Conservation (phyloP, 768 basidiomycete species). For the Psilocybe subaeruginosa region DNA sequence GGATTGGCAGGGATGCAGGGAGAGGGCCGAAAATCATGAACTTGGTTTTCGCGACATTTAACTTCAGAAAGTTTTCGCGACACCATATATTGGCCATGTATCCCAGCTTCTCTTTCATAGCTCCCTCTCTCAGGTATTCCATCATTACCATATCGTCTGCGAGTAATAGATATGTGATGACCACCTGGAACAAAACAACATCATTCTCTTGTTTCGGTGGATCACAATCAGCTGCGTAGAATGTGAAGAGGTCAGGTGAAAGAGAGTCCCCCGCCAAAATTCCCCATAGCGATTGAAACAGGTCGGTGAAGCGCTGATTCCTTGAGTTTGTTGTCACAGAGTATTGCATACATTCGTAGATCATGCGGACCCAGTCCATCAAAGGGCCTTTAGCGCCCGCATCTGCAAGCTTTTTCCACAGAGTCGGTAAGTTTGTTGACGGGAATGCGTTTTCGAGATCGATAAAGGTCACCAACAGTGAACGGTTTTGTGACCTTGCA, state of each 20-base stretch:
- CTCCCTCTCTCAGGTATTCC: neutral
- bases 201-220: neutral
- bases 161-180: neutral
- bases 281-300: conserved; percentile 1
- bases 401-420: conserved; percentile 14
- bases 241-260: neutral
- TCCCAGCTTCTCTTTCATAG: neutral
- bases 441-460: conserved; percentile 18
- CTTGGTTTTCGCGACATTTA: neutral
- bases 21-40: neutral
- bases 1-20: neutral
- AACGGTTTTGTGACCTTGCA: neutral
- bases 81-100: neutral
- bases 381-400: conserved; percentile 6
- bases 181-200: neutral
- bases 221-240: neutral
- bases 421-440: conserved; percentile 16
- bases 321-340: neutral
- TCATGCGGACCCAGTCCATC: conserved; percentile 15
- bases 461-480: neutral
- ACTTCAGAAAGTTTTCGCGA: neutral
- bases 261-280: neutral
- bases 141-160: conserved; percentile 3
- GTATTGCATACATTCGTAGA: conserved; percentile 13
- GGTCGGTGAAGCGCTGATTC: neutral